Percentiles rank a stretch among this genome's conserved stretches.
phyloP scores from a whole-genome alignment of 192 early-diverging fungal species.

The Anaeromyces robustus region DNA sequence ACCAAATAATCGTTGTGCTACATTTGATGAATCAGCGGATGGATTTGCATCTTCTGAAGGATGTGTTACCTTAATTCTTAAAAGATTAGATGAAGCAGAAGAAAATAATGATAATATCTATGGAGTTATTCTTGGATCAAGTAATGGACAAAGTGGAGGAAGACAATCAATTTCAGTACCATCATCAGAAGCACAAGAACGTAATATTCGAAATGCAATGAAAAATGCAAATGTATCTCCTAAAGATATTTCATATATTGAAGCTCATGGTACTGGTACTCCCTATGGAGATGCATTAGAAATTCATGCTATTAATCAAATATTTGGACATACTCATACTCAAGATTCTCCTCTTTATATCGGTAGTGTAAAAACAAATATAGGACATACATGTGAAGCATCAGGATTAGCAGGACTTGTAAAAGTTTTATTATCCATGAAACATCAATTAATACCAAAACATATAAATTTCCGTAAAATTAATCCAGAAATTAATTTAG shows the following conservation, averaged over 20 bases:
- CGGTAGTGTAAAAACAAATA: slow-evolving; percentile 3
- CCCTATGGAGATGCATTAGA: slow-evolving; percentile 1
- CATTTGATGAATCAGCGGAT: slow-evolving; percentile 16
- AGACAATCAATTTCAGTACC: background rate
- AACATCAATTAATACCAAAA: slow-evolving; percentile 6
- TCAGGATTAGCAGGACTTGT: slow-evolving; percentile 6
- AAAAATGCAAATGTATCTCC: background rate
- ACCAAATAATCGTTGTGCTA: slow-evolving; percentile 4
- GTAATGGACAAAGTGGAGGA: slow-evolving; percentile 14
- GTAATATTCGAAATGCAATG: background rate
- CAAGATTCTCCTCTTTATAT: slow-evolving; percentile 1
- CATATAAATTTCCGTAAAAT: slow-evolving; percentile 7
- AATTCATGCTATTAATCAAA: background rate
- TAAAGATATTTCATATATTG: background rate
- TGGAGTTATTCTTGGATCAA: slow-evolving; percentile 8
- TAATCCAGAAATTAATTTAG: slow-evolving; percentile 12
- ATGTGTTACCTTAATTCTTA: slow-evolving; percentile 11
- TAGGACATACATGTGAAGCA: slow-evolving; percentile 4
- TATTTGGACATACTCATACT: background rate
- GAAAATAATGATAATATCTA: slow-evolving; percentile 15
- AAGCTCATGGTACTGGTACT: slow-evolving; percentile 4
- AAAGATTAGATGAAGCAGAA: slow-evolving; percentile 11
- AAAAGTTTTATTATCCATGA: slow-evolving; percentile 12
- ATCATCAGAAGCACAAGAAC: too few relatives aligned
- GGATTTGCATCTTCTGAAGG: slow-evolving; percentile 18